A percentile compares a stretch with the other conserved stretches of the same genome.
Conservation (phyloP, 306 rosid species). For the Begonia peltatifolia region DNA sequence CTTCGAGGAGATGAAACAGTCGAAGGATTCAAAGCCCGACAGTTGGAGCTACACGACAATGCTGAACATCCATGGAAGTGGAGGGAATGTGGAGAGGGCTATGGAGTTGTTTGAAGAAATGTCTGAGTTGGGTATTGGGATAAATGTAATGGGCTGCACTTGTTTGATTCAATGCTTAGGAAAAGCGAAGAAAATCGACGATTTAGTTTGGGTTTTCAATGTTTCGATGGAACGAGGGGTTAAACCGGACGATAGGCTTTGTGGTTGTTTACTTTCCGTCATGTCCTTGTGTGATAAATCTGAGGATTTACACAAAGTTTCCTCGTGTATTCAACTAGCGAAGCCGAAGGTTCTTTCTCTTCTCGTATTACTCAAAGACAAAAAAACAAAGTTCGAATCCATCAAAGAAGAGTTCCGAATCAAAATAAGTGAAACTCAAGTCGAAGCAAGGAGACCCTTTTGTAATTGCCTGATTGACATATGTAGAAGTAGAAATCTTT, state of each 20-base stretch:
- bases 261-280: constrained; percentile 73
- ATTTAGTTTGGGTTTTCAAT: constrained; percentile 40
- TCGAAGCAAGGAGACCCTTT: constrained; percentile 74
- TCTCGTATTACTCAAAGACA: constrained; percentile 33
- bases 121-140: constrained; percentile 40
- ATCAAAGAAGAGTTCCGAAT: constrained; percentile 52
- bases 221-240: constrained; percentile 44
- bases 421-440: constrained; percentile 30
- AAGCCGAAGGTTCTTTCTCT: constrained; percentile 54
- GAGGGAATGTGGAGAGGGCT: constrained; percentile 57
- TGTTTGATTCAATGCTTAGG: constrained; percentile 94
- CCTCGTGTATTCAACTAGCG: constrained; percentile 54
- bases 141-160: constrained; percentile 85
- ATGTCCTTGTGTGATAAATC: constrained; percentile 39
- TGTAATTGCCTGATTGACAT: constrained; percentile 92
- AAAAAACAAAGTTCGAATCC: constrained; percentile 37
- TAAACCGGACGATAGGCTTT: constrained; percentile 70
- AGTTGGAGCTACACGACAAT: constrained; percentile 93
- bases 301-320: constrained; percentile 45
- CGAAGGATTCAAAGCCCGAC: constrained; percentile 44
- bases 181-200: constrained; percentile 53
- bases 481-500: constrained; percentile 48
- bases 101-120: constrained; percentile 70
- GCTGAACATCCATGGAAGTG: constrained; percentile 77
- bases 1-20: constrained; percentile 65